Conservation (phyloP, 2,329 filamentous ascomycete genomes). For the Ophiostoma piceae region DNA sequence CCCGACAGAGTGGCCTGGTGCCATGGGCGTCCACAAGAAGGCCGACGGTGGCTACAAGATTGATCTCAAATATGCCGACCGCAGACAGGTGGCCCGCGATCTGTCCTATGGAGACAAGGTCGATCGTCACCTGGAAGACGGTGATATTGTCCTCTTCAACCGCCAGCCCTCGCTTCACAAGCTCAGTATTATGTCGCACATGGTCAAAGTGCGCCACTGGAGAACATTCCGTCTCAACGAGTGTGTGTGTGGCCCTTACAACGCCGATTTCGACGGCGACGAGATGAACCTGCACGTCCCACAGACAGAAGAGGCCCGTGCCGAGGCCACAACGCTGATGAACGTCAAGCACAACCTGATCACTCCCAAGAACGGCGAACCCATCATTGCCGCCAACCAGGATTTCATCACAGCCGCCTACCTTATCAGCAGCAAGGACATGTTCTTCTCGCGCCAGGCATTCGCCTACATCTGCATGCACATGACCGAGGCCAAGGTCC, state of each 20-base stretch:
- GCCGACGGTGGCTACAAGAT: constrained; percentile 63
- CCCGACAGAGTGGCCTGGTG: constrained; percentile 75
- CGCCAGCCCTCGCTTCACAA: constrained; percentile 97
- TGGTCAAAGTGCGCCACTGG: constrained; percentile 88
- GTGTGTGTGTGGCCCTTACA: constrained; percentile 97
- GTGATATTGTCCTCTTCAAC: constrained; percentile 95
- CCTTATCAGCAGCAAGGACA: constrained; percentile 83
- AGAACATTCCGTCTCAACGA: constrained; percentile 95
- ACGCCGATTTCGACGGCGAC: constrained; percentile 97
- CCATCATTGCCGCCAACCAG: constrained; percentile 97
- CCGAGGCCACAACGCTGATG: constrained; percentile 95
- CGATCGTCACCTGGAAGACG: constrained; percentile 89
- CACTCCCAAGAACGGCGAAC: constrained; percentile 95
- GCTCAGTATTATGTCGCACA: constrained; percentile 95
- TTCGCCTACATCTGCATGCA: constrained; percentile 89
- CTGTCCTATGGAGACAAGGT: constrained; percentile 82
- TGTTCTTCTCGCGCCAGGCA: constrained; percentile 81
- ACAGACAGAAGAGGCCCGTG: constrained; percentile 92
- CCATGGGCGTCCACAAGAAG: constrained; percentile 48
- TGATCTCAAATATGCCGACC: constrained; percentile 69
- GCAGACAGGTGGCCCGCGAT: constrained; percentile 64
- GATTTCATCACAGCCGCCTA: constrained; percentile 98
- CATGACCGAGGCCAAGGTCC: constrained; percentile 71
- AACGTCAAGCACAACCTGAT: constrained; percentile 94
- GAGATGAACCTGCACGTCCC: constrained; percentile 99